Percentiles rank a stretch among this genome's conserved stretches.
Conservation (phyloP, 345 rosid species). For the Nephelium lappaceum region DNA sequence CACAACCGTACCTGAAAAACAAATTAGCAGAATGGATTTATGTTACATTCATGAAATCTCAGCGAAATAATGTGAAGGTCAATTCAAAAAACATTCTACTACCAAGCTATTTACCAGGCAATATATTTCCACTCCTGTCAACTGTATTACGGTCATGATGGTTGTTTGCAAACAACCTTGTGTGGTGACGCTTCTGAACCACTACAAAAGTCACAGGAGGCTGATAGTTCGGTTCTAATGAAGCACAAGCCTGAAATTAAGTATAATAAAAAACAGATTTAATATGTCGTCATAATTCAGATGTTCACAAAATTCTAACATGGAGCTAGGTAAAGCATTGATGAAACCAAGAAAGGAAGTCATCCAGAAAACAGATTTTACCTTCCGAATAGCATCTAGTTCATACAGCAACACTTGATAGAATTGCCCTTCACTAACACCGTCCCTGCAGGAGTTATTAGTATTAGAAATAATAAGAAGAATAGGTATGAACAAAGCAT, state of each 20-base stretch:
- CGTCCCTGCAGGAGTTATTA: slow-evolving; percentile 61
- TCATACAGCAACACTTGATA: slow-evolving; percentile 93
- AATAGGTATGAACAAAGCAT: not conserved
- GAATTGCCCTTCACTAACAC: slow-evolving; percentile 98
- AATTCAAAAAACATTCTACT: not conserved
- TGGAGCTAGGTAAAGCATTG: not conserved
- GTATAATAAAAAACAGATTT: not conserved
- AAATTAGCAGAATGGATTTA: not conserved
- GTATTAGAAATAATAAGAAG: not conserved
- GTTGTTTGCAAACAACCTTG: slow-evolving; percentile 89
- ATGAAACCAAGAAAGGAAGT: not conserved
- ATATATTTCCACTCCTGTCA: slow-evolving; percentile 90
- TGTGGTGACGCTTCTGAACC: slow-evolving; percentile 99
- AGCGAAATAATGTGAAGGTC: not conserved
- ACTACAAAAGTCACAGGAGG: slow-evolving; percentile 99
- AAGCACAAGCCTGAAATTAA: slow-evolving; percentile 79
- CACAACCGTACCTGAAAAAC: slow-evolving; percentile 79
- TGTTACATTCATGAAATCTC: not conserved
- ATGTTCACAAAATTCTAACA: not conserved
- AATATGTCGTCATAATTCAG: not conserved
- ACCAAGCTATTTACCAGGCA: slow-evolving; percentile 61
- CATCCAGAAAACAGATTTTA: slow-evolving; percentile 21
- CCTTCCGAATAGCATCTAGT: slow-evolving; percentile 98
- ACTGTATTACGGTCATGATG: slow-evolving; percentile 71
- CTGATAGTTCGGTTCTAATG: slow-evolving; percentile 96